A percentile compares a stretch with the other conserved stretches of the same genome.
Conservation (phyloP, 2,329 filamentous ascomycete species). For the Alternaria tenuissima region DNA sequence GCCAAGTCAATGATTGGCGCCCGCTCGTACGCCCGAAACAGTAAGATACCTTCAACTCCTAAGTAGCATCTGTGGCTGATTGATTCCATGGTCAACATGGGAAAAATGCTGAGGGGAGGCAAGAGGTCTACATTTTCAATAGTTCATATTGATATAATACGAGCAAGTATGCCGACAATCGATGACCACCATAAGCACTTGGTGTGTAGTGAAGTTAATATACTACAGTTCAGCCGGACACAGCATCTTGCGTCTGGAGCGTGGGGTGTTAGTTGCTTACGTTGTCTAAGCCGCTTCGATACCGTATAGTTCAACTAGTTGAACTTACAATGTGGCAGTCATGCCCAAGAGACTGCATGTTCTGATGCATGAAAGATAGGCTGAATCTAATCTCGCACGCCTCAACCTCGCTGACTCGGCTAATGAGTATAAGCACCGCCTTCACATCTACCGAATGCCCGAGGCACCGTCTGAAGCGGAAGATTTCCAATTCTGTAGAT, state of each 20-base stretch:
- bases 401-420: constrained; percentile 3
- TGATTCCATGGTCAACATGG: not conserved
- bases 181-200: not conserved
- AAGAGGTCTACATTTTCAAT: not conserved
- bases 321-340: constrained; percentile 8
- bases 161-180: not conserved
- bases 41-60: not conserved
- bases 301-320: not conserved
- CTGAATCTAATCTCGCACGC: constrained; percentile 2
- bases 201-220: constrained; percentile 3
- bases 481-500: not conserved
- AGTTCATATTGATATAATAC: not conserved
- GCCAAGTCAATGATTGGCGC: not conserved
- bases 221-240: constrained; percentile 2
- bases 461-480: constrained; percentile 1
- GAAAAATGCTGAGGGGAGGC: not conserved
- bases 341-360: not conserved
- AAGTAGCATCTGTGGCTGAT: not conserved
- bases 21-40: too few species aligned
- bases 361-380: constrained; percentile 11
- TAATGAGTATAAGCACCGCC: constrained; percentile 4
- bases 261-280: not conserved
- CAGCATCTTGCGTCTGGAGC: constrained; percentile 1
- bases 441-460: not conserved
- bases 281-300: not conserved